Base-by-base conservation (phyloP, 192 early-diverging fungal genomes). In the Entomortierella beljakovae region DNA sequence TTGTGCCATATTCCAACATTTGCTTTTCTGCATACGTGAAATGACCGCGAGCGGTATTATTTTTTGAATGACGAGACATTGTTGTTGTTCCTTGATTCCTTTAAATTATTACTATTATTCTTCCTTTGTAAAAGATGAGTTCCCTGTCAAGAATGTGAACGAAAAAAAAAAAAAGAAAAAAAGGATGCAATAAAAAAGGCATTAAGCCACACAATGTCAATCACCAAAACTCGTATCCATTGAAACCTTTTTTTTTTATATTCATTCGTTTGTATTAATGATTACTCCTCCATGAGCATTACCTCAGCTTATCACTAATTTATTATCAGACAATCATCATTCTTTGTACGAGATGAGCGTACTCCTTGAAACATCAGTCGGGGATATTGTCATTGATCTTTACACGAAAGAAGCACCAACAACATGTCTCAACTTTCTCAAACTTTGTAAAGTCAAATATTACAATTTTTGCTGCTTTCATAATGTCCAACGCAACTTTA, bases 11-110 rank as follows among this genome's bases (percentile, higher is more conserved):
- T 55, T 94, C 91, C 6, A 95, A 86, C 82, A 92, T 88, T 61
- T 92, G 85, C 34, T 92, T 85, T 80, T 97, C 97, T 13, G 93
- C 93, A 75, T 96, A 92, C 2, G 96, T 98, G 75, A 98, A 98
- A 40, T 94, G 93, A 29, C 93, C 91, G 23, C 90, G 84, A 7
- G 95, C 93, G 2, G 94, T 98, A 75, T 96, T 96, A 82, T 97
- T 97, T 69, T 96, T 98, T 18, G 94, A 96, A 82, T 98, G 96
- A 16, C 94, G 90, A 48, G 90, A 88, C 90, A 94, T 94, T 31
- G 20, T 20, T 3, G 59, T 55, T 22, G 29, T 64, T 3, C 33
- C 26, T 38, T 57, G 33, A 49, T 42, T 46, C 5, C 11, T 50
- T 3, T n/a, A 46, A 2, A 29, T 16, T 5, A 13, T 64, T 49